These are phyloP conservation scores for Starmera pachycereana DNA, from an alignment of 805 yeast genomes.

Conservation along the genomic window DNA sequence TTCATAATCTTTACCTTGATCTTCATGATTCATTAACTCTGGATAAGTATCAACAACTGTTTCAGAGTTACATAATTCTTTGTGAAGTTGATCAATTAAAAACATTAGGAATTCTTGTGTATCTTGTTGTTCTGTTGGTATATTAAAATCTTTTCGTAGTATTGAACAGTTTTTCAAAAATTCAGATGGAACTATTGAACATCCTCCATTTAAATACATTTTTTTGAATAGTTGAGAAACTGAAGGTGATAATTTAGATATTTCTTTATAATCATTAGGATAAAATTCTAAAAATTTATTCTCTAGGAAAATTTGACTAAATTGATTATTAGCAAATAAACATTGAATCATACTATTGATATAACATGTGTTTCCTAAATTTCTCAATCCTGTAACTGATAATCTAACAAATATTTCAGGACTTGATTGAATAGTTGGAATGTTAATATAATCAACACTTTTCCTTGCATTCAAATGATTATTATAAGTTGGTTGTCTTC, in stretches of 20 bases:
- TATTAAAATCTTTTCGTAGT: slow-evolving; percentile 55
- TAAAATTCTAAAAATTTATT: slow-evolving; percentile 33
- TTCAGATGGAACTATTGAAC: slow-evolving; percentile 53
- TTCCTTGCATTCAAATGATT: not conserved
- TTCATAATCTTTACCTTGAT: slow-evolving; percentile 37
- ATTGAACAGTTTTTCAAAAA: slow-evolving; percentile 42
- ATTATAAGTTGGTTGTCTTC: too few species aligned
- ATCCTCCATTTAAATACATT: slow-evolving; percentile 48
- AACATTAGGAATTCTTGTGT: slow-evolving; percentile 68
- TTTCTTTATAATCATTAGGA: slow-evolving; percentile 19
- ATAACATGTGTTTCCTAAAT: slow-evolving; percentile 68
- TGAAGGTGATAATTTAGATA: slow-evolving; percentile 34
- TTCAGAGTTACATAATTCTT: slow-evolving; percentile 40
- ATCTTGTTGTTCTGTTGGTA: slow-evolving; percentile 74
- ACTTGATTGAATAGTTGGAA: slow-evolving; percentile 29
- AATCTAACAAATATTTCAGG: slow-evolving; percentile 29
- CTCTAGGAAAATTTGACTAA: slow-evolving; percentile 39
- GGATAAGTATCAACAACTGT: slow-evolving; percentile 29
- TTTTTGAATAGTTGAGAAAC: slow-evolving; percentile 44
- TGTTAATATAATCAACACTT: slow-evolving; percentile 6
- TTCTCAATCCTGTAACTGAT: slow-evolving; percentile 51
- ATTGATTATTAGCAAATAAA: slow-evolving; percentile 41
- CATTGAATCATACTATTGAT: slow-evolving; percentile 68
- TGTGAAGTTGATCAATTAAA: slow-evolving; percentile 56
- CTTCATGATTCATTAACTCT: slow-evolving; percentile 23